These are phyloP conservation scores for Dendrostoma leiphaemia DNA, from an alignment of 2,329 filamentous ascomycete genomes.

Conservation along the genomic window DNA sequence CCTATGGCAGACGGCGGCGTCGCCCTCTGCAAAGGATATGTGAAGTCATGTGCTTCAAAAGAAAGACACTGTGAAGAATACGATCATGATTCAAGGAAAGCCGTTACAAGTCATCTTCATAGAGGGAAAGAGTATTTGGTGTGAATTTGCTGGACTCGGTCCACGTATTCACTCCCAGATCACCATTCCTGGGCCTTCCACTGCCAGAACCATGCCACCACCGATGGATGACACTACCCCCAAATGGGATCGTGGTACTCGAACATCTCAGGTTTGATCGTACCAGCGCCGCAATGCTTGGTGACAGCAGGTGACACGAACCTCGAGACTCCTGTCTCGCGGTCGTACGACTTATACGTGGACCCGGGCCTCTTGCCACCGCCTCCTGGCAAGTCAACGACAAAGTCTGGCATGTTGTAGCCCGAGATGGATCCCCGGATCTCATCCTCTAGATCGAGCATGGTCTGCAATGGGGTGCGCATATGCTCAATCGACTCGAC, in stretches of 20 bases:
- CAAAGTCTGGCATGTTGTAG: slow-evolving; percentile 61
- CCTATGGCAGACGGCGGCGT: too few species aligned
- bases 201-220: not conserved
- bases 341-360: slow-evolving; percentile 52
- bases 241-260: slow-evolving; percentile 55
- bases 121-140: too few species aligned
- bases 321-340: slow-evolving; percentile 48
- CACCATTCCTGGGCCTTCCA: too few species aligned
- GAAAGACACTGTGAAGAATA: too few species aligned
- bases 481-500: slow-evolving; percentile 60
- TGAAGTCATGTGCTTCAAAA: too few species aligned
- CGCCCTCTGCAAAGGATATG: too few species aligned
- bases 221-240: not conserved
- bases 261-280: slow-evolving; percentile 45
- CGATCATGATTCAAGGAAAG: too few species aligned
- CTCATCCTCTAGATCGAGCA: slow-evolving; percentile 55
- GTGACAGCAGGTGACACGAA: slow-evolving; percentile 54
- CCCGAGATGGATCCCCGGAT: slow-evolving; percentile 61
- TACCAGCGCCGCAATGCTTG: slow-evolving; percentile 41
- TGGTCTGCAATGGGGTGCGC: slow-evolving; percentile 58
- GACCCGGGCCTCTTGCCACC: slow-evolving; percentile 61
- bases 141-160: too few species aligned
- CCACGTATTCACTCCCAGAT: too few species aligned
- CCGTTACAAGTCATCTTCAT: too few species aligned
- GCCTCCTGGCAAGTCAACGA: slow-evolving; percentile 62